phyloP scores from a whole-genome alignment of 1,139 yeast species.

The Pichia sp. region DNA sequence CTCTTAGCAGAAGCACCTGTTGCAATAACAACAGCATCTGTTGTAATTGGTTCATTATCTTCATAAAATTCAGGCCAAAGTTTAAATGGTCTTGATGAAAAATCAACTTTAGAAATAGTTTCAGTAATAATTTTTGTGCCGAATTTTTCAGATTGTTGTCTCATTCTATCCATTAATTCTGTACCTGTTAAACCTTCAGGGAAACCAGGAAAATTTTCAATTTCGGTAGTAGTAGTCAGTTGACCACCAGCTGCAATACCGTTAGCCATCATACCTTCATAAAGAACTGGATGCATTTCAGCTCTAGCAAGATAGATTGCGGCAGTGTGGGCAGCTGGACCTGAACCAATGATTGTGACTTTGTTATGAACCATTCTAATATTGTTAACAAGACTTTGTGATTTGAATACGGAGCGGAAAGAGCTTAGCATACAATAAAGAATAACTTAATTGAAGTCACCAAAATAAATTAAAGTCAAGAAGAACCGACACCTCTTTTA shows the following conservation, averaged over 20 bases:
- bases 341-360: slow-evolving; percentile 93
- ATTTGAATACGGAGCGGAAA: no score
- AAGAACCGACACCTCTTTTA: no score
- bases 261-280: slow-evolving; percentile 95
- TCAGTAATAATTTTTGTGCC: slow-evolving; percentile 95
- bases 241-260: slow-evolving; percentile 99
- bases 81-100: slow-evolving; percentile 83
- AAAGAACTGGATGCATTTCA: slow-evolving; percentile 86
- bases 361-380: slow-evolving; percentile 69
- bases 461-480: no score
- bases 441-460: no score
- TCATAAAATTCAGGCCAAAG: slow-evolving; percentile 95
- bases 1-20: slow-evolving; percentile 98
- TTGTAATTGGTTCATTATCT: slow-evolving; percentile 80
- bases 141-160: slow-evolving; percentile 74
- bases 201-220: slow-evolving; percentile 97
- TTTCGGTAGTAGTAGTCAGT: slow-evolving; percentile 94
- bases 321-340: slow-evolving; percentile 99
- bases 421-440: no score
- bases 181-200: slow-evolving; percentile 90
- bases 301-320: slow-evolving; percentile 96
- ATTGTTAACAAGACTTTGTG: no score
- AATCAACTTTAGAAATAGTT: slow-evolving; percentile 86
- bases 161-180: slow-evolving; percentile 89
- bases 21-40: slow-evolving; percentile 88